Conservation (phyloP, 169 alveolate genomes). For the Plasmodium ovale region DNA sequence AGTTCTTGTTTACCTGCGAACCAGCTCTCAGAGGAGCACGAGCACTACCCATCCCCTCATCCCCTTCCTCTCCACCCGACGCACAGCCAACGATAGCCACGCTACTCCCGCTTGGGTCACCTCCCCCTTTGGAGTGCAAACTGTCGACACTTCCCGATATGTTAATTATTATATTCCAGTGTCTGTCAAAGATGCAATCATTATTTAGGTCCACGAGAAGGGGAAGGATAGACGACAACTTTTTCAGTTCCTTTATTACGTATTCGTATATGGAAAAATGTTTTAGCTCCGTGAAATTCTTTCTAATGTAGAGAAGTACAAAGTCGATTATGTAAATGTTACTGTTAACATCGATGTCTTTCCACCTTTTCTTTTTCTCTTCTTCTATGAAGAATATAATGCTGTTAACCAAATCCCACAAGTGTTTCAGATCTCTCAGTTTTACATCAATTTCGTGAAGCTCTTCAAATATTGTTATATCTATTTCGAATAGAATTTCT, state of each 20-base stretch:
- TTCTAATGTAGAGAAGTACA: conserved; percentile 87
- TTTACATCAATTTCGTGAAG: conserved; percentile 93
- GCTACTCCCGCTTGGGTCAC: background rate
- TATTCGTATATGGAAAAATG: conserved; percentile 91
- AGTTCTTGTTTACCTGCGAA: conserved; percentile 7
- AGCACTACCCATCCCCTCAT: background rate
- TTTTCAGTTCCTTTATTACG: conserved; percentile 92
- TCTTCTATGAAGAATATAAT: conserved; percentile 91
- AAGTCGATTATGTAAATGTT: conserved; percentile 90
- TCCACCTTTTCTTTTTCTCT: conserved; percentile 95
- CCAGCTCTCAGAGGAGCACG: background rate
- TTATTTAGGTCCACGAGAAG: conserved; percentile 93
- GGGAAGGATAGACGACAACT: conserved; percentile 95
- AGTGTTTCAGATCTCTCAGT: conserved; percentile 88
- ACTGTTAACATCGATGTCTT: conserved; percentile 93
- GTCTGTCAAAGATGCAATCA: conserved; percentile 95
- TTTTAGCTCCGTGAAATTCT: conserved; percentile 92
- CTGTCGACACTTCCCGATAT: conserved; percentile 88
- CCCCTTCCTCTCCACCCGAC: background rate
- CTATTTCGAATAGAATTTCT: conserved; percentile 94
- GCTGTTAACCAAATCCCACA: conserved; percentile 95
- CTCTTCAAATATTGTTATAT: conserved; percentile 91
- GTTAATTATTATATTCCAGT: conserved; percentile 95
- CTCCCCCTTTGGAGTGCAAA: conserved; percentile 9
- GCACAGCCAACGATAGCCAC: background rate